Percentiles rank a stretch among this genome's conserved stretches.
Evolutionary conservation across 2,329 filamentous ascomycete genomes (phyloP).

Genomic region (Calonectria pseudoturangicola): DNA sequence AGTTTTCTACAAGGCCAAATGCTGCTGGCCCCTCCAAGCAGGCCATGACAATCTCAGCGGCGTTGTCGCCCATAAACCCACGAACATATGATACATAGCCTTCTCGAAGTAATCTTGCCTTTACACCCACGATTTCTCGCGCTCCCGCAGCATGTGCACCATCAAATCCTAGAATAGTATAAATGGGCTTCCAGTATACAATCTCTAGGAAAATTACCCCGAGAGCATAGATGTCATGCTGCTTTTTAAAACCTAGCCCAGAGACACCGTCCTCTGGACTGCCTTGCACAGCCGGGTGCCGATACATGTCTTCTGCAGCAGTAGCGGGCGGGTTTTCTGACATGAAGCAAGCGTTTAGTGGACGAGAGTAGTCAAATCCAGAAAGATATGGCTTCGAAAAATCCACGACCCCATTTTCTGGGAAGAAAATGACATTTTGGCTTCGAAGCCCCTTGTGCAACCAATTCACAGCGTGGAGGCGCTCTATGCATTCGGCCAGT

Average conservation of each 20-base stretch:
- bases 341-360: not conserved
- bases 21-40: not conserved
- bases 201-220: not conserved
- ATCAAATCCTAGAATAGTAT: not conserved
- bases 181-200: not conserved
- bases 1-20: not conserved
- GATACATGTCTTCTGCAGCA: not conserved
- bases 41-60: not conserved
- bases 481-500: not conserved
- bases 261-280: not conserved
- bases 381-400: not conserved
- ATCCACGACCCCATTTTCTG: not conserved
- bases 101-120: not conserved
- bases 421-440: slow-evolving; percentile 5
- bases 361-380: slow-evolving; percentile 3
- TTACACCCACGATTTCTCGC: not conserved
- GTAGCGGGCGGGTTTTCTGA: not conserved
- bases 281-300: not conserved
- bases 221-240: not conserved
- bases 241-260: not conserved
- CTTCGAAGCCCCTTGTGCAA: not conserved
- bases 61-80: not conserved
- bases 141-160: not conserved
- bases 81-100: not conserved
- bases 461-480: not conserved